phyloP scores from a whole-genome alignment of 2,329 filamentous ascomycete genomes.

The Neofusicoccum parvum region DNA sequence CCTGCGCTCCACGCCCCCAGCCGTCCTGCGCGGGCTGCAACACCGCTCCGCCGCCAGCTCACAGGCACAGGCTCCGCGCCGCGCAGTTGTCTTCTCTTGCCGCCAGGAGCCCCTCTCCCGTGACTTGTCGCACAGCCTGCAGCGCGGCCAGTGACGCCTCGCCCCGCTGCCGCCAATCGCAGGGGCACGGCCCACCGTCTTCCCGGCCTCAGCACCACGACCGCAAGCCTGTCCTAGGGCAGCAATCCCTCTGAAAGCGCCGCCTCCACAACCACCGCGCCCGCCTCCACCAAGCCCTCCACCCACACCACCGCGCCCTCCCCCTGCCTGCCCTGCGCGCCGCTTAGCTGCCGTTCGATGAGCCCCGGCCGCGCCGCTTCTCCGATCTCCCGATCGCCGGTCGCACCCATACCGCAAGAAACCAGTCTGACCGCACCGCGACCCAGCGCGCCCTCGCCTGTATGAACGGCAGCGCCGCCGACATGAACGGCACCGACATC shows the following conservation, averaged over 20 bases:
- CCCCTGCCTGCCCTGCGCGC: constrained; percentile 16
- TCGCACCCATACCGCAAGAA: constrained; percentile 21
- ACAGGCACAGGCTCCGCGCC: neutral
- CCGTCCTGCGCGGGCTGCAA: neutral
- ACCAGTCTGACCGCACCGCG: constrained; percentile 18
- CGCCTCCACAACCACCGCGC: constrained; percentile 30
- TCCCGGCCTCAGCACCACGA: constrained; percentile 16
- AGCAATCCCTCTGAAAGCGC: constrained; percentile 28
- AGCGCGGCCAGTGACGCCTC: constrained; percentile 14
- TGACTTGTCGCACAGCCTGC: constrained; percentile 17
- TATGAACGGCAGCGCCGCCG: constrained; percentile 13
- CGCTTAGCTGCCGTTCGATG: constrained; percentile 28
- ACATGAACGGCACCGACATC: constrained; percentile 65
- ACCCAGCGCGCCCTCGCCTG: constrained; percentile 18
- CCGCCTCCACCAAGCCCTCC: constrained; percentile 20
- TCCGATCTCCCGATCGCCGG: constrained; percentile 25
- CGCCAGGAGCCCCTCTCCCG: constrained; percentile 12
- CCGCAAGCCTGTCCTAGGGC: constrained; percentile 16
- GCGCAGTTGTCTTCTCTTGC: no score
- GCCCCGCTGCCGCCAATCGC: constrained; percentile 21
- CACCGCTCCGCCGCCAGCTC: neutral
- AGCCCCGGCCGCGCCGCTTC: constrained; percentile 32
- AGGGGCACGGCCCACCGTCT: constrained; percentile 15
- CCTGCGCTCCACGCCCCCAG: neutral
- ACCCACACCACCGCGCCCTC: constrained; percentile 26